Conservation (phyloP, 768 basidiomycete species). For the Termitomyces eurrhizus region DNA sequence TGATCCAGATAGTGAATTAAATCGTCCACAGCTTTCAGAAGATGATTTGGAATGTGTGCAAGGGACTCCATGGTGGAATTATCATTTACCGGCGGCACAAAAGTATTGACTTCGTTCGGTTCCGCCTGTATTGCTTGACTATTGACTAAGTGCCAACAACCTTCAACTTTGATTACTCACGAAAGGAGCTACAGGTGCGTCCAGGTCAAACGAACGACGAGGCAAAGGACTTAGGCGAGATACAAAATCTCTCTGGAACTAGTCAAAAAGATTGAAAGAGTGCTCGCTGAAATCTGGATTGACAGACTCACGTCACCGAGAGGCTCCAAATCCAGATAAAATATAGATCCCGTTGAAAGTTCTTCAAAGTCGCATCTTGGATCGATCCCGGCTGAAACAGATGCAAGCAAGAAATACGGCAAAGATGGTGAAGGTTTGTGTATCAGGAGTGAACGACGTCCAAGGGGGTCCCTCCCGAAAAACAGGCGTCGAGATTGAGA, state of each 20-base stretch:
- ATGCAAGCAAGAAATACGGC: constrained; percentile 61
- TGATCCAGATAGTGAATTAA: constrained; percentile 53
- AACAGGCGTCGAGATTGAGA: constrained; percentile 44
- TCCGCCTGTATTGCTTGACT: constrained; percentile 34
- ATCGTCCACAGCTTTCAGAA: constrained; percentile 41
- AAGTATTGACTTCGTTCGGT: constrained; percentile 41
- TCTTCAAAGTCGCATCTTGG: constrained; percentile 55
- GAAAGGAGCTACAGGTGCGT: constrained; percentile 17
- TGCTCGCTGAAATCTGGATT: neutral
- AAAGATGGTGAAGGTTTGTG: constrained; percentile 47
- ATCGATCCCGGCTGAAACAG: constrained; percentile 53
- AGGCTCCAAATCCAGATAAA: constrained; percentile 42
- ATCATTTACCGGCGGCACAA: constrained; percentile 40
- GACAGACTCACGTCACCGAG: constrained; percentile 1
- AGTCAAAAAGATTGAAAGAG: neutral
- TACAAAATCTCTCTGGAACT: constrained; percentile 11
- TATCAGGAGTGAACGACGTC: constrained; percentile 79
- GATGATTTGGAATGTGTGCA: constrained; percentile 39
- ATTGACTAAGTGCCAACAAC: neutral
- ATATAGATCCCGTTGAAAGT: constrained; percentile 54
- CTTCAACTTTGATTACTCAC: constrained; percentile 21
- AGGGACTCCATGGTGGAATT: constrained; percentile 32
- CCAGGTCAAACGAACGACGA: constrained; percentile 8
- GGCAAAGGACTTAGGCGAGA: constrained; percentile 13
- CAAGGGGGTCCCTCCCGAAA: constrained; percentile 81